Evolutionary conservation across 2,329 filamentous ascomycete species (phyloP).

Genomic region (Cercospora zeae-maydis): DNA sequence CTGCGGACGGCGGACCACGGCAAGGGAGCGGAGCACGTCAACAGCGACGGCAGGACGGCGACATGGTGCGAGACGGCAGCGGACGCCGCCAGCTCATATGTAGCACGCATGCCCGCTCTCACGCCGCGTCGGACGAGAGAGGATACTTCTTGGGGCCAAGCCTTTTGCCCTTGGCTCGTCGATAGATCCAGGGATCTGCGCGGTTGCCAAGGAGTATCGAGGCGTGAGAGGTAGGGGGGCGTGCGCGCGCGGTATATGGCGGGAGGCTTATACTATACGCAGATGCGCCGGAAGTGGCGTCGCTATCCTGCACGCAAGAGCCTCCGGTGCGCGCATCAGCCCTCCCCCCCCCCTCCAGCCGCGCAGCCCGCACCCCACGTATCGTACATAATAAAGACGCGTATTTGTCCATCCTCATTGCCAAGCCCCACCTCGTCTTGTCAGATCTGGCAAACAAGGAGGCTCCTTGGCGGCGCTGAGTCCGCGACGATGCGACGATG

Average conservation of each 20-base stretch:
- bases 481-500: too few species aligned
- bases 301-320: too few species aligned
- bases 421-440: not conserved
- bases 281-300: too few species aligned
- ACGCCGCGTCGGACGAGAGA: not conserved
- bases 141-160: not conserved
- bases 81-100: constrained; percentile 1
- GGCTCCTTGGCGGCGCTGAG: not conserved
- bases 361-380: too few species aligned
- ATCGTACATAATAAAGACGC: too few species aligned
- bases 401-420: not conserved
- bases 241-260: too few species aligned
- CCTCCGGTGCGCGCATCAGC: too few species aligned
- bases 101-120: not conserved
- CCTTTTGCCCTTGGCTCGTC: not conserved
- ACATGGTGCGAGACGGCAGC: not conserved
- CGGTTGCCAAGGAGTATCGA: too few species aligned
- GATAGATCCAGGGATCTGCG: not conserved
- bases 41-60: not conserved
- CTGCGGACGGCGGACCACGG: not conserved
- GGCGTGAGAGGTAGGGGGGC: too few species aligned
- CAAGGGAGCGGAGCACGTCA: not conserved
- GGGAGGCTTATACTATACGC: too few species aligned
- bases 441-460: not conserved
- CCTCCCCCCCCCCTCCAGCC: too few species aligned